These are phyloP conservation scores for Irpex sp. DNA, from an alignment of 1,284 basidiomycete genomes.

Conservation along the genomic window DNA sequence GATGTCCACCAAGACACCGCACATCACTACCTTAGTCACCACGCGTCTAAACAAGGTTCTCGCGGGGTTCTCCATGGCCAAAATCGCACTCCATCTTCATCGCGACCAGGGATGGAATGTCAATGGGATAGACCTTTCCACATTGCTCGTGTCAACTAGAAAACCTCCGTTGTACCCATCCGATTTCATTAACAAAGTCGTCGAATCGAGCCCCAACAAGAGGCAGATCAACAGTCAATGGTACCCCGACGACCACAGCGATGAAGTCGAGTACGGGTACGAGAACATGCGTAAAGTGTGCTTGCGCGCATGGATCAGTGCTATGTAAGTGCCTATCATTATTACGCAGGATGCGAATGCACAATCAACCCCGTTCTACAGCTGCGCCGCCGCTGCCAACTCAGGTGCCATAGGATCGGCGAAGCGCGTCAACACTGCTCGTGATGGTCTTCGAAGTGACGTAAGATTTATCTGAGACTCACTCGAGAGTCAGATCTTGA, in stretches of 20 bases:
- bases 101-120: conserved; percentile 2
- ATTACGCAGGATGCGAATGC: neutral
- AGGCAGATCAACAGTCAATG: neutral
- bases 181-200: conserved; percentile 1
- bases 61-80: conserved; percentile 9
- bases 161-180: neutral
- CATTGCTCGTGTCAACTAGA: neutral
- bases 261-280: neutral
- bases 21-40: neutral
- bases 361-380: neutral
- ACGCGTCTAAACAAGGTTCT: neutral
- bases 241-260: neutral
- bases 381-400: conserved; percentile 1
- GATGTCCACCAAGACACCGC: neutral
- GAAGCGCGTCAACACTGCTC: neutral
- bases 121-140: conserved; percentile 7
- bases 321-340: conserved; percentile 3
- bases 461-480: neutral
- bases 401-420: neutral
- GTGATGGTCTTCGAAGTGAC: neutral
- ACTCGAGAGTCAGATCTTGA: neutral
- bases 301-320: conserved; percentile 10
- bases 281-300: neutral
- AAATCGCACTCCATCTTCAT: conserved; percentile 4
- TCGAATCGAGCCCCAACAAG: neutral